These are phyloP conservation scores for Fusarium veterinarium DNA, from an alignment of 2,329 filamentous ascomycete genomes.

Conservation along the genomic window DNA sequence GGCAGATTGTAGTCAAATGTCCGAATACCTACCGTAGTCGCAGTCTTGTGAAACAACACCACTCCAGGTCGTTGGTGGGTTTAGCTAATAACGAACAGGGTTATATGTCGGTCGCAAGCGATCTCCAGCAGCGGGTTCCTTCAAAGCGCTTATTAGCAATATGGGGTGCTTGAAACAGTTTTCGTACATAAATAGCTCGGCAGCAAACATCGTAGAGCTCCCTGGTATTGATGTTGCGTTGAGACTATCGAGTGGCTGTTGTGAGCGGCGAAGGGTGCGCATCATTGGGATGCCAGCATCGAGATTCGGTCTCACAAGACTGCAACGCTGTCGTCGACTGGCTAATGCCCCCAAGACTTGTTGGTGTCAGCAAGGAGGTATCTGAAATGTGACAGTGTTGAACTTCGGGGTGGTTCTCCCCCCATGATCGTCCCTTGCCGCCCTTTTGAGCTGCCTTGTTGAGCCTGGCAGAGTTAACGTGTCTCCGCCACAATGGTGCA, in stretches of 20 bases:
- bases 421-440: slow-evolving; percentile 28
- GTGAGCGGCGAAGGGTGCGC: not conserved
- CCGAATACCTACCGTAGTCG: not conserved
- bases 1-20: not conserved
- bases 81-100: slow-evolving; percentile 31
- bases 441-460: slow-evolving; percentile 17
- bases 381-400: slow-evolving; percentile 34
- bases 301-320: not conserved
- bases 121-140: slow-evolving; percentile 20
- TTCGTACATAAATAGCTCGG: slow-evolving; percentile 1
- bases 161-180: slow-evolving; percentile 22
- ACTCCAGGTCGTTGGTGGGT: slow-evolving; percentile 23
- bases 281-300: not conserved
- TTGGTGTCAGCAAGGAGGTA: slow-evolving; percentile 28
- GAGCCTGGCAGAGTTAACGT: slow-evolving; percentile 22
- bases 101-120: slow-evolving; percentile 30
- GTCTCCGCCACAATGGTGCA: slow-evolving; percentile 29
- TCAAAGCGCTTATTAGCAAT: slow-evolving; percentile 40
- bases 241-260: slow-evolving; percentile 8
- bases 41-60: slow-evolving; percentile 22
- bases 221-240: slow-evolving; percentile 1
- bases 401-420: slow-evolving; percentile 5
- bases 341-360: not conserved
- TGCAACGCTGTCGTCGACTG: not conserved
- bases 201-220: not conserved